phyloP scores from a whole-genome alignment of 805 yeast genomes.

The Wickerhamia fluorescens region DNA sequence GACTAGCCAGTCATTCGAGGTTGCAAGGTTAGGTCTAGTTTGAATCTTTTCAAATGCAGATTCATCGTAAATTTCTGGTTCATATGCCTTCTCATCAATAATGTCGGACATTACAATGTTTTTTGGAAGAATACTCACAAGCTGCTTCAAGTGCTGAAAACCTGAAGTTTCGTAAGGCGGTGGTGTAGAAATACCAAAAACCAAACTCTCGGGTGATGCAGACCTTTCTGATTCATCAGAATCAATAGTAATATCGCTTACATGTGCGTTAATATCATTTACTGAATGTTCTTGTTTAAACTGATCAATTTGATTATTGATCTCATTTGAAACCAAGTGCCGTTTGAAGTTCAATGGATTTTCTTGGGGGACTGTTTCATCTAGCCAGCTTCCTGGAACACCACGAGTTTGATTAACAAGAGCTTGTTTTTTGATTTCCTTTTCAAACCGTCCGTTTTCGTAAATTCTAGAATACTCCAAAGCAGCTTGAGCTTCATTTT shows the following conservation, averaged over 20 bases:
- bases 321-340: slow-evolving; percentile 24
- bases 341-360: slow-evolving; percentile 23
- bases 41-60: slow-evolving; percentile 28
- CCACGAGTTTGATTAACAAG: slow-evolving; percentile 20
- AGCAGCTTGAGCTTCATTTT: slow-evolving; percentile 29
- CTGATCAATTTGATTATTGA: slow-evolving; percentile 16
- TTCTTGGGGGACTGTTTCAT: slow-evolving; percentile 6
- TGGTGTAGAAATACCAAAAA: slow-evolving; percentile 6
- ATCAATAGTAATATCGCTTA: slow-evolving; percentile 26
- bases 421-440: slow-evolving; percentile 31
- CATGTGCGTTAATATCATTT: slow-evolving; percentile 17
- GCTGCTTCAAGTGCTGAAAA: slow-evolving; percentile 27
- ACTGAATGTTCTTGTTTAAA: slow-evolving; percentile 16
- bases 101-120: slow-evolving; percentile 27
- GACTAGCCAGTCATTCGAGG: slow-evolving; percentile 55
- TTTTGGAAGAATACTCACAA: slow-evolving; percentile 27
- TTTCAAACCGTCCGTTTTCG: slow-evolving; percentile 20
- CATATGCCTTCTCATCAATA: slow-evolving; percentile 60
- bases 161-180: slow-evolving; percentile 8
- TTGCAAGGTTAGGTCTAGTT: slow-evolving; percentile 39
- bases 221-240: slow-evolving; percentile 14
- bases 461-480: slow-evolving; percentile 22
- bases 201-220: slow-evolving; percentile 7
- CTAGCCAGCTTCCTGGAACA: slow-evolving; percentile 34
- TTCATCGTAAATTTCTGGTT: slow-evolving; percentile 49